Evolutionary conservation across 2,329 filamentous ascomycete species (phyloP).

Genomic region (Cytospora piceae): DNA sequence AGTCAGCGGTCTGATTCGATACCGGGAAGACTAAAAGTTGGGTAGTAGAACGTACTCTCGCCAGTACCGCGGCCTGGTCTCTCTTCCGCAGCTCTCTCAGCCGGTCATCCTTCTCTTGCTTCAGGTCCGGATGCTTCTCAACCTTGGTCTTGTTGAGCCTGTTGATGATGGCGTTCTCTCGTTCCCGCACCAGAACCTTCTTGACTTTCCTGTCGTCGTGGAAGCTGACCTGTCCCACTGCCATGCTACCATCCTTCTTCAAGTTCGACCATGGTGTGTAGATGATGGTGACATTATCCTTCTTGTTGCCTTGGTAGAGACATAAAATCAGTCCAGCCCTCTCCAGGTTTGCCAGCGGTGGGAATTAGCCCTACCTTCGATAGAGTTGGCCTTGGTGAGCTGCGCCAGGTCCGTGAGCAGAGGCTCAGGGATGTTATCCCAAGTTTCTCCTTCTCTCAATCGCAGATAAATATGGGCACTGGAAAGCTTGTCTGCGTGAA

Average conservation of each 20-base stretch:
- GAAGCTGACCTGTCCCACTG: constrained; percentile 91
- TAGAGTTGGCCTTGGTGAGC: constrained; percentile 97
- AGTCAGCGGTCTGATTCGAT: not conserved
- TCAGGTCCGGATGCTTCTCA: constrained; percentile 84
- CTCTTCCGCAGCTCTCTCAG: constrained; percentile 71
- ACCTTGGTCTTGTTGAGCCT: constrained; percentile 96
- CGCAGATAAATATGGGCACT: constrained; percentile 96
- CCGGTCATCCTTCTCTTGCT: constrained; percentile 78
- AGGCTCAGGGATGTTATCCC: constrained; percentile 78
- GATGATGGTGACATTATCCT: constrained; percentile 94
- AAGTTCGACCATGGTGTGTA: constrained; percentile 97
- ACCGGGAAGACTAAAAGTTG: not conserved
- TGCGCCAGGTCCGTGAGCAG: constrained; percentile 90
- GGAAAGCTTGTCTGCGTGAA: constrained; percentile 96
- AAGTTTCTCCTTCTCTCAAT: constrained; percentile 74
- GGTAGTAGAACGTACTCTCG: constrained; percentile 56
- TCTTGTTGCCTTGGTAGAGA: constrained; percentile 80
- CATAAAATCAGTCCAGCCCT: not conserved
- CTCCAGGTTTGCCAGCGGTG: not conserved
- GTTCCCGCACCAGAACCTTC: constrained; percentile 75
- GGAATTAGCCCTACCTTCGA: constrained; percentile 69
- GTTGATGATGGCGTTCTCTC: constrained; percentile 92
- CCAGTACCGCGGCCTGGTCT: constrained; percentile 66
- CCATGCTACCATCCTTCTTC: constrained; percentile 95
- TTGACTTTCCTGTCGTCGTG: constrained; percentile 85